Evolutionary conservation across 495 filamentous ascomycete genomes (phyloP).

Genomic region (Staphylotrichum tortipilum): DNA sequence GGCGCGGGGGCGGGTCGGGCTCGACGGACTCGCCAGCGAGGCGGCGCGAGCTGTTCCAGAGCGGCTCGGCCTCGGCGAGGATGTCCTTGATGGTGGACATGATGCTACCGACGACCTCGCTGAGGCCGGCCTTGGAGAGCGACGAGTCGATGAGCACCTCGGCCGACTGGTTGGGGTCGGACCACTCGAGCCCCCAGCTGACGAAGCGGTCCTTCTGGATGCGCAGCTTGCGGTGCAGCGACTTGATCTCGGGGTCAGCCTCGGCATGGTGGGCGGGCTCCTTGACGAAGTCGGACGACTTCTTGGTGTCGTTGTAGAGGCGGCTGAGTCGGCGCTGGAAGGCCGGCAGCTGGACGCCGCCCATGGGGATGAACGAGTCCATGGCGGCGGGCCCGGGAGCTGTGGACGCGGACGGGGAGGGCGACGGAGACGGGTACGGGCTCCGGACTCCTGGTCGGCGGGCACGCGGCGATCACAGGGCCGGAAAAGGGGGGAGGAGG

Average conservation of each 20-base stretch:
- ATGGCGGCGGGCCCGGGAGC: conserved; percentile 29
- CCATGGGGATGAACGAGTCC: conserved; percentile 40
- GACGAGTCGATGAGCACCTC: conserved; percentile 72
- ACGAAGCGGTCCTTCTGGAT: conserved; percentile 70
- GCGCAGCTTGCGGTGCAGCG: conserved; percentile 48
- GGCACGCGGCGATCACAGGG: background rate
- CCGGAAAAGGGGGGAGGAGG: too few relatives aligned
- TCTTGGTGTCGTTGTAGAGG: conserved; percentile 88
- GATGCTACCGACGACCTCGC: conserved; percentile 79
- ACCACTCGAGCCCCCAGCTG: conserved; percentile 89
- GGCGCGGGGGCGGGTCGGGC: conserved; percentile 23
- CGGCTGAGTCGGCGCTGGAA: conserved; percentile 70
- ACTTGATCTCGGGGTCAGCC: conserved; percentile 46
- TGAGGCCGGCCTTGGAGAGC: conserved; percentile 71
- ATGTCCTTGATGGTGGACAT: conserved; percentile 85
- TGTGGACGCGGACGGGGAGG: too few relatives aligned
- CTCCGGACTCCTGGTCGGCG: background rate
- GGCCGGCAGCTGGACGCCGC: conserved; percentile 38
- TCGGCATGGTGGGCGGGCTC: conserved; percentile 54
- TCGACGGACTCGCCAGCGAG: conserved; percentile 36
- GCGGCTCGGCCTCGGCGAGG: conserved; percentile 70
- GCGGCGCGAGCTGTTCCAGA: conserved; percentile 51
- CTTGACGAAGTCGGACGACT: conserved; percentile 73
- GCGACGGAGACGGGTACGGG: background rate
- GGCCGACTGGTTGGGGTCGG: conserved; percentile 54